Base-by-base conservation (phyloP, 768 basidiomycete species). In the Russula sp. region DNA sequence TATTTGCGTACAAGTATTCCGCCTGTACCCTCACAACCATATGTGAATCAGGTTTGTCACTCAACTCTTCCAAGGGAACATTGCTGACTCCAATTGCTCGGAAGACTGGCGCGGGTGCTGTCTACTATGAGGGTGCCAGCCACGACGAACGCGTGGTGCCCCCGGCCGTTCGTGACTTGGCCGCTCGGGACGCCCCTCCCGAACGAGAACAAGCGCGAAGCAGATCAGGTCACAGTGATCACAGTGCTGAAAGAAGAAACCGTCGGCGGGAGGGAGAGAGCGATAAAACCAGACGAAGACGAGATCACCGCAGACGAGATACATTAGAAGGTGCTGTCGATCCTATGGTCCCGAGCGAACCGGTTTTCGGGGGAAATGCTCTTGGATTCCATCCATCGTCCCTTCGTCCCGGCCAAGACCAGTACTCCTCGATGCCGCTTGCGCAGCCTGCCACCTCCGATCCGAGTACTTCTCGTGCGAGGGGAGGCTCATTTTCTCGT, bases 131-230 rank as follows among this genome's bases (percentile, higher is more conserved):
- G 48, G 66, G 66, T n/a, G 59, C 63, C 24, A 58, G 30, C 32
- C 52, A 60, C 22, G 66, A 60, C 3, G 63, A 67, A 14, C 66
- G 66, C 34, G 66, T 67, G 1, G 59, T 67, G 4, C 66, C 66
- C 13, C 46, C n/a, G 34, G n/a, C 32, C 9, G 40, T 50, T 32
- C 64, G 40, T 57, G 64, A 61, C 18, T 56, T 57, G 64, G 55
- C 59, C 32, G 22, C 55, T 46, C 53, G 59, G 36, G 64, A 65
- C 36, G 38, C 24, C 5, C 49, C 49, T 11, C 2, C 30, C 13
- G 59, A 65, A 28, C 54, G 42, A 22, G 64, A 61, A 28, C 60
- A 24, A 50, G 53, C 48, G 16, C 50, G 55, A 46, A 65, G 64
- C 24, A 34, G 59, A 38, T 65, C 64, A 11, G 24, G 59, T 18